Evolutionary conservation across 345 rosid species (phyloP), one percentile per base, ranked within the genome.

Genomic region (Citropsis articulata): DNA sequence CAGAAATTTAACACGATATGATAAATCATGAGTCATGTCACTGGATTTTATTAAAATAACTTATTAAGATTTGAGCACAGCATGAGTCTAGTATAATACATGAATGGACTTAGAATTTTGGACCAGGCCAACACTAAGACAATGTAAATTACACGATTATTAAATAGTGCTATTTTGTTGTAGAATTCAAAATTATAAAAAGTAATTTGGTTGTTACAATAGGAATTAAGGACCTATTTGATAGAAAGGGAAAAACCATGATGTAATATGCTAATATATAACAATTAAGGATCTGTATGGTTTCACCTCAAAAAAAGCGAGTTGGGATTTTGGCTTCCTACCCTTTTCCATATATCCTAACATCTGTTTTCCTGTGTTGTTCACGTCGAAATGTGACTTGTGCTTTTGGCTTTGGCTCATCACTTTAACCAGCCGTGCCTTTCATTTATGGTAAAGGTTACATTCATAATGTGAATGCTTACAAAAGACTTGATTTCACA

Each of bases 351-450:
- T 4, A 53, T 5, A 53, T 18, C 57, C 61, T 53, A 45, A 45
- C 65, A 9, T 75, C 28, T 75, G 28, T 73, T 66, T n/a, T 56
- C 33, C 27, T 22, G 27, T 55, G 65, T 80, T 21, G 65, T 30
- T 67, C 55, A 78, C 73, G 59, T 8, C 27, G 16, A 78, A 62
- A 61, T 78, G 60, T 35, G 69, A 45, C 60, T 19, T 28, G 72
- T 16, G 36, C 36, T 55, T 19, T 66, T 7, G 48, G 48, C 55
- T 68, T 14, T 40, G 27, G n/a, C 27, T 18, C 71, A 2, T 56
- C 45, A 40, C 79, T 62, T 69, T 48, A 7, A 27, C 38, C n/a
- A 25, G 67, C 2, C 33, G 16, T 55, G 56, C 40, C 71, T 76
- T 76, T 24, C 27, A 66, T 76, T 12, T 55, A 53, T 76, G 66